These are phyloP conservation scores for Heimioporus retisporus DNA, from an alignment of 1,284 basidiomycete species.

Conservation along the genomic window DNA sequence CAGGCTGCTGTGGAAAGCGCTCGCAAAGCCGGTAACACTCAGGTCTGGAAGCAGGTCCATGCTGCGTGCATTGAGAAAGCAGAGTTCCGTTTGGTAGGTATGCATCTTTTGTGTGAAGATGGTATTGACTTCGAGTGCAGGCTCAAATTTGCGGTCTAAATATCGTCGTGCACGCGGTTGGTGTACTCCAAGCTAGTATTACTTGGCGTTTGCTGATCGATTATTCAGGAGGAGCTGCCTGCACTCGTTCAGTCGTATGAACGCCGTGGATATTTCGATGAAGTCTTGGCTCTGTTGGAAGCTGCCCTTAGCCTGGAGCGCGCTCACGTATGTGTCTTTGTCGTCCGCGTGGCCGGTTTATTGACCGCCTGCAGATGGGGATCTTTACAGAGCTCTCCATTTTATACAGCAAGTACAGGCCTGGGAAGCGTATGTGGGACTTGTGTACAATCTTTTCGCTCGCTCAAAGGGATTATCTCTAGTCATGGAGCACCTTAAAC, in stretches of 20 bases:
- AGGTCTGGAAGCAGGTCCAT: slow-evolving; percentile 99
- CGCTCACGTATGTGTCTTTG: slow-evolving; percentile 79
- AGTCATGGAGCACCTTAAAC: slow-evolving; percentile 99
- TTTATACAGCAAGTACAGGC: slow-evolving; percentile 96
- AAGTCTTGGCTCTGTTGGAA: slow-evolving; percentile 92
- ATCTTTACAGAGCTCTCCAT: slow-evolving; percentile 97
- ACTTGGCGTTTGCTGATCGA: slow-evolving; percentile 11
- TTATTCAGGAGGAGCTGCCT: slow-evolving; percentile 84
- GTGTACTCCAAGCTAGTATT: slow-evolving; percentile 36
- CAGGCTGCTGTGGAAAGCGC: slow-evolving; percentile 99
- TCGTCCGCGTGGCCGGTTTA: slow-evolving; percentile 3
- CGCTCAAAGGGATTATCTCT: slow-evolving; percentile 15
- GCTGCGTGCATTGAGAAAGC: slow-evolving; percentile 98
- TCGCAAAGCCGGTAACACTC: slow-evolving; percentile 98
- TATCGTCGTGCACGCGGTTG: slow-evolving; percentile 90
- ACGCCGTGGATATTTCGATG: slow-evolving; percentile 93
- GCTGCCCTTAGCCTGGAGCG: slow-evolving; percentile 96
- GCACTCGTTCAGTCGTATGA: slow-evolving; percentile 91
- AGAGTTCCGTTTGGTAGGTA: slow-evolving; percentile 89
- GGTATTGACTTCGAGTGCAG: slow-evolving; percentile 41
- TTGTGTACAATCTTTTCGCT: slow-evolving; percentile 20
- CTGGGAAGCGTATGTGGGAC: slow-evolving; percentile 82
- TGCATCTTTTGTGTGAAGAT: background rate
- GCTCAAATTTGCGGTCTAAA: slow-evolving; percentile 99
- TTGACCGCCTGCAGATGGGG: slow-evolving; percentile 70